Evolutionary conservation across 768 basidiomycete genomes (phyloP), one percentile per base, ranked within the genome.

Genomic region (Boletus edulis): DNA sequence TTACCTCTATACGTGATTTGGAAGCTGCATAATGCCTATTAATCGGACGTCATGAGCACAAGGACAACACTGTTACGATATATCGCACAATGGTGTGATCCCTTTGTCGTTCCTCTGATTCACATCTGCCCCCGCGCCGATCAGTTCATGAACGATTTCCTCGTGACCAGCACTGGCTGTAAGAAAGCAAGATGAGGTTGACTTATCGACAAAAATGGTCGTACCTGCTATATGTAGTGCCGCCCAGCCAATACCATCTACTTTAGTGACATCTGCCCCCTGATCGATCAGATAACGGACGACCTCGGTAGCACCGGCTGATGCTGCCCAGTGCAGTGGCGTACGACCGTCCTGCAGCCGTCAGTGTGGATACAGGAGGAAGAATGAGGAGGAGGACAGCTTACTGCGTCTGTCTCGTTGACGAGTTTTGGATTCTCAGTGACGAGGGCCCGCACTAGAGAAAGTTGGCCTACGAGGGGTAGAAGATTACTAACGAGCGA

Each of bases 1-100:
- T 52, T 65, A 90, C 92, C 66, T 92, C 89, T 58, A 93, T 81
- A 42, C 85, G 88, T 52, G 92, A 87, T 70, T 94, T 95, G 31
- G 93, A 96, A 43, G 93, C 94, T 29, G 93, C 92, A 66, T 96
- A 96, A 72, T 95, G 92, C 63, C 93, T 96, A 53, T 49, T 38
- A 42, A 46, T 57, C 50, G 32, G 56, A 55, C 41, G 46, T 9
- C 14, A 15, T 66, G 37, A 68, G 31, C 6, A 47, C 32, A 18
- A 5, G 2, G 20, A 54, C 11, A 56, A 5, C 5, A 12, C 1
- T 6, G 27, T 34, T 10, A 20, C 2, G 9, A 3, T 2, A 46
- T 22, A 39, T 43, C 88, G 69, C 70, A 94, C 93, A 97, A 68
- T 37, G 94, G 82, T 3, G 87, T 91, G 27, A 93, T 71, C 11